These are phyloP conservation scores for Colletotrichum sp. DNA, from an alignment of 2,329 filamentous ascomycete genomes.

Conservation along the genomic window DNA sequence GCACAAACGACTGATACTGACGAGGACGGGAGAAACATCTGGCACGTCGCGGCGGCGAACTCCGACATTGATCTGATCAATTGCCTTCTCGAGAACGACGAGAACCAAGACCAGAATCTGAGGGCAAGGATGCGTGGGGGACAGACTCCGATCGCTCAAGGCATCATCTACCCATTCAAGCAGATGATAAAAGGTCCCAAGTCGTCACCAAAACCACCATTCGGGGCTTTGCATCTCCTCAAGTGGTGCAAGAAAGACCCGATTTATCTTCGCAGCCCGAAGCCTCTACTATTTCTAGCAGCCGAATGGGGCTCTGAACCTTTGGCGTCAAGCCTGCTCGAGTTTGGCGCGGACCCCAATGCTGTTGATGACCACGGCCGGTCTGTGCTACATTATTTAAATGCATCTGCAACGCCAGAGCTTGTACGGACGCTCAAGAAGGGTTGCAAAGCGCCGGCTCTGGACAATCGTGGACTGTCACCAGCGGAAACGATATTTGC, in stretches of 20 bases:
- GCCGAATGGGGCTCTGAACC: constrained; percentile 31
- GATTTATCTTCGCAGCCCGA: neutral
- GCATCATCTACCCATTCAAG: constrained; percentile 25
- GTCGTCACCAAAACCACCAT: too few species aligned
- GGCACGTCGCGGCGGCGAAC: constrained; percentile 41
- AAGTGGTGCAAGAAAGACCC: neutral
- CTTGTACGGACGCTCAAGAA: constrained; percentile 29
- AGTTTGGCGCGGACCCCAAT: constrained; percentile 21
- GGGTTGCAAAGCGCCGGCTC: constrained; percentile 20
- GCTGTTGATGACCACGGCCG: constrained; percentile 17
- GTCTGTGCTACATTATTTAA: constrained; percentile 29
- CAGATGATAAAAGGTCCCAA: neutral
- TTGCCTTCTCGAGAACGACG: constrained; percentile 35
- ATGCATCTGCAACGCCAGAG: constrained; percentile 25
- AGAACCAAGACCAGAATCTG: constrained; percentile 31
- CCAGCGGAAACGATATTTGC: constrained; percentile 34
- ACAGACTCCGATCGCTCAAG: constrained; percentile 35
- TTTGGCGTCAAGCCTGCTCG: constrained; percentile 26
- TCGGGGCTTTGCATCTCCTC: neutral
- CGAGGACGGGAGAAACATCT: constrained; percentile 36
- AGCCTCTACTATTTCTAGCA: constrained; percentile 22
- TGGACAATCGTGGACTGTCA: constrained; percentile 23
- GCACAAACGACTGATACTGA: constrained; percentile 34
- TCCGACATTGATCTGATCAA: constrained; percentile 32
- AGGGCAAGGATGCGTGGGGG: constrained; percentile 21